Base-by-base conservation (phyloP, 371 early-diverging fungal genomes). In the Chytridium lagenaria region DNA sequence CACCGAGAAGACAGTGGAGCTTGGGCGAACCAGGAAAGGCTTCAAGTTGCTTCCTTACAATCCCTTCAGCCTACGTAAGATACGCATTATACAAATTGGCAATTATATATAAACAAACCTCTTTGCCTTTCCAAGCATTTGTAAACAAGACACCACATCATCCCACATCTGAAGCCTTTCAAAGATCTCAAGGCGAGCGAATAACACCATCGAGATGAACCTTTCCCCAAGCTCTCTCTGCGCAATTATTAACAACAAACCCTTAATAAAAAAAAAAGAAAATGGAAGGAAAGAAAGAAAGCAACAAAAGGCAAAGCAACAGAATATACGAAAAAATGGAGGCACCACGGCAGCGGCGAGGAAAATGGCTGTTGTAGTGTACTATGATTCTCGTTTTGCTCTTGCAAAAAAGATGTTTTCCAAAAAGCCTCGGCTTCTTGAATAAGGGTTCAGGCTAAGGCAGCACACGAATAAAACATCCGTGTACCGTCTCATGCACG, bases 101-200 rank as follows among this genome's bases (percentile, higher is more conserved):
- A 63, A 10, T 30, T 22, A 5, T 7, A 68, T 55, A 22, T 2
- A 31, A 50, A 34, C 36, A 39, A 10, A 76, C 77, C 76, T 94
- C 92, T 91, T 86, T 30, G 84, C 78, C 74, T 95, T 87, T 55
- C 93, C 95, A 73, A 95, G 80, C 85, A 94, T 82, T 74, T 91
- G 90, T 74, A 93, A 89, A 79, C 97, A 96, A 7, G 89, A 77
- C 28, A 97, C 90, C 1, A 90, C 92, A 71, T 97, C 92, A 77
- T 98, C 97, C 96, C 96, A 98, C 88, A 96, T 85, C 69, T 95
- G 91, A 63, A 97, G 83, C 22, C 95, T 90, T 78, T 93, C 92
- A 81, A 90, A 98, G 67, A 98, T 97, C 52, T 96, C 95, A 23
- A 94, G 80, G 3, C 97, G 95, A 92, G 16, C 93, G 89, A 34